Evolutionary conservation across 495 filamentous ascomycete genomes (phyloP).

Genomic region (Penicillium alfredii): DNA sequence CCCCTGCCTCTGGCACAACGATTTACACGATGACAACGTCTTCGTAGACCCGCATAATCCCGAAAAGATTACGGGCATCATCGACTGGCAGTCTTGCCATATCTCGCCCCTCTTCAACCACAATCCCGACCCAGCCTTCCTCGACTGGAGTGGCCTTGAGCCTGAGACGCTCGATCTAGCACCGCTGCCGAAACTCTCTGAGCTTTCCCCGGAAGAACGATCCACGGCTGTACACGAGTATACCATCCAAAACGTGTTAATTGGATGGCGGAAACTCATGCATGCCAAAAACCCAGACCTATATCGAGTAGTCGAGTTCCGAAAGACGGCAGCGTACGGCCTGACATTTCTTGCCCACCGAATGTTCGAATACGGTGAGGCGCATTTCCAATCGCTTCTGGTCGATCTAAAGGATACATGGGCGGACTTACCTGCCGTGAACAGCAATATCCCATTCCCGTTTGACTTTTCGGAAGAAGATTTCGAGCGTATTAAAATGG

Average conservation of each 20-base stretch:
- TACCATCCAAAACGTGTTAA: conserved; percentile 23
- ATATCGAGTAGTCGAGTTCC: conserved; percentile 24
- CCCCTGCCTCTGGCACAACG: conserved; percentile 35
- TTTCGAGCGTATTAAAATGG: conserved; percentile 22
- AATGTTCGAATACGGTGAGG: conserved; percentile 34
- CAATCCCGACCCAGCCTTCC: conserved; percentile 25
- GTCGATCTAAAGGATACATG: conserved; percentile 29
- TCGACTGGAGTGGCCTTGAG: conserved; percentile 29
- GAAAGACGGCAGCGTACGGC: conserved; percentile 25
- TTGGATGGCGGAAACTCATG: conserved; percentile 33
- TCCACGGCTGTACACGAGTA: conserved; percentile 19
- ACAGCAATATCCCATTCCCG: conserved; percentile 21
- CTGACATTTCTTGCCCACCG: conserved; percentile 31
- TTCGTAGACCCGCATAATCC: conserved; percentile 33
- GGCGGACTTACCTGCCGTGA: conserved; percentile 22
- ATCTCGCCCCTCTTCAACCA: conserved; percentile 34
- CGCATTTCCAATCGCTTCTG: conserved; percentile 29
- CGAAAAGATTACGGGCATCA: conserved; percentile 29
- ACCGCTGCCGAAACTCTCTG: conserved; percentile 16
- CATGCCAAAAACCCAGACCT: conserved; percentile 25
- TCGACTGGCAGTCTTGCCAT: conserved; percentile 36
- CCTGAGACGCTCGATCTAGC: conserved; percentile 25
- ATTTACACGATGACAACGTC: conserved; percentile 38
- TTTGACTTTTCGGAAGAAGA: conserved; percentile 27
- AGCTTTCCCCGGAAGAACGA: conserved; percentile 20